phyloP scores from a whole-genome alignment of 306 rosid genomes.

The Castanopsis chinensis region DNA sequence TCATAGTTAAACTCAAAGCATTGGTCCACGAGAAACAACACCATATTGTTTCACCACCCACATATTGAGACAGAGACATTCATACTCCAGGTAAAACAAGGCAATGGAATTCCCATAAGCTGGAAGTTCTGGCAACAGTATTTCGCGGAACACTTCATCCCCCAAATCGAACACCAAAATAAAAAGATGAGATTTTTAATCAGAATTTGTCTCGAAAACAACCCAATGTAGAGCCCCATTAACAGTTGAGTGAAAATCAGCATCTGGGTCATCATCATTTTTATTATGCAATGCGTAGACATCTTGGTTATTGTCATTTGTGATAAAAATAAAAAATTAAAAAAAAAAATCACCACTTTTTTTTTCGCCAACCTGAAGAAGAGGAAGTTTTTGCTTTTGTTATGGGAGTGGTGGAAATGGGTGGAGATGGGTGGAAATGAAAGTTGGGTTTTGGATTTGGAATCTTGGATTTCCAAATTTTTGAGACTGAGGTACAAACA shows the following conservation, averaged over 20 bases:
- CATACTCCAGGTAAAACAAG: neutral
- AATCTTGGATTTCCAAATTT: too few species aligned
- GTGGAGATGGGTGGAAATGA: too few species aligned
- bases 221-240: constrained; percentile 28
- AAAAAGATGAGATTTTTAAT: neutral
- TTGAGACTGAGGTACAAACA: too few species aligned
- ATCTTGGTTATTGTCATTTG: too few species aligned
- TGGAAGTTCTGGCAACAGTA: constrained; percentile 1
- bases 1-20: neutral
- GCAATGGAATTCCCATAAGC: constrained; percentile 8
- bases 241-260: neutral
- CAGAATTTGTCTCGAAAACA: neutral
- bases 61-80: neutral
- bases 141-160: constrained; percentile 24
- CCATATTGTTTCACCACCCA: constrained; percentile 36
- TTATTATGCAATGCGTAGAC: too few species aligned
- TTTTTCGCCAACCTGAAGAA: too few species aligned
- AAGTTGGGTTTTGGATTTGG: too few species aligned
- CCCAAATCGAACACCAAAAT: constrained; percentile 19
- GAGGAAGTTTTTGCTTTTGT: too few species aligned
- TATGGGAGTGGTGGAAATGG: too few species aligned
- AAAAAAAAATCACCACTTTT: too few species aligned
- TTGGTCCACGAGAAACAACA: constrained; percentile 28
- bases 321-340: too few species aligned
- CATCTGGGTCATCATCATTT: too few species aligned